Conservation (phyloP, 23 red algal genomes). For the Chondrus crispus region DNA sequence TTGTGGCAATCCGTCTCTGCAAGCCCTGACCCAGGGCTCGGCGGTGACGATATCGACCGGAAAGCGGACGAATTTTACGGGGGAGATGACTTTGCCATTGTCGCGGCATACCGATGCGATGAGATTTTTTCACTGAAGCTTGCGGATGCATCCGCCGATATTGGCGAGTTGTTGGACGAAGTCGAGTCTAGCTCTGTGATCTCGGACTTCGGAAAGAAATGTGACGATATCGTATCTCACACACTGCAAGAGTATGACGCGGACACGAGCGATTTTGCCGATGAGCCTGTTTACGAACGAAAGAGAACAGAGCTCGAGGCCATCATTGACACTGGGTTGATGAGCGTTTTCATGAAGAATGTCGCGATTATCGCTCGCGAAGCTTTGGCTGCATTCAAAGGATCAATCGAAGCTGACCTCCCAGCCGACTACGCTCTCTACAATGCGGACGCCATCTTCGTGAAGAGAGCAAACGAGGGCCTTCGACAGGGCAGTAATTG, state of each 20-base stretch:
- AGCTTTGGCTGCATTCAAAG: constrained; percentile 75
- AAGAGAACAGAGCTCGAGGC: constrained; percentile 87
- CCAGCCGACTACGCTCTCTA: constrained; percentile 83
- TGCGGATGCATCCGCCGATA: constrained; percentile 57
- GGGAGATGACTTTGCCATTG: constrained; percentile 51
- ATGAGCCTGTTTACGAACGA: constrained; percentile 51
- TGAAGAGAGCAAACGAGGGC: constrained; percentile 70
- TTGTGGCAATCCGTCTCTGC: constrained; percentile 72
- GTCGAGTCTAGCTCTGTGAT: constrained; percentile 63
- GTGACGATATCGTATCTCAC: constrained; percentile 55
- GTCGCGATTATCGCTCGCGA: constrained; percentile 64
- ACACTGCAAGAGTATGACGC: constrained; percentile 68
- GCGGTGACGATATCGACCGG: background rate
- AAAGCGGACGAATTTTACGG: constrained; percentile 49
- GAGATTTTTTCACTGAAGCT: constrained; percentile 71
- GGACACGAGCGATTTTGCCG: constrained; percentile 61
- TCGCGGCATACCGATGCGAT: constrained; percentile 76
- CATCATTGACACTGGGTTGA: constrained; percentile 76
- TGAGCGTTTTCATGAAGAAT: constrained; percentile 81
- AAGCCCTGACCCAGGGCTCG: background rate
- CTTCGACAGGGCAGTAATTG: constrained; percentile 67
- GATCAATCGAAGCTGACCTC: constrained; percentile 63
- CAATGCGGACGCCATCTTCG: constrained; percentile 71
- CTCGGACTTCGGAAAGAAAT: constrained; percentile 56
- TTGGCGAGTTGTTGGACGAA: constrained; percentile 58